phyloP scores from a whole-genome alignment of 306 rosid genomes.

The Vigna angularis region DNA sequence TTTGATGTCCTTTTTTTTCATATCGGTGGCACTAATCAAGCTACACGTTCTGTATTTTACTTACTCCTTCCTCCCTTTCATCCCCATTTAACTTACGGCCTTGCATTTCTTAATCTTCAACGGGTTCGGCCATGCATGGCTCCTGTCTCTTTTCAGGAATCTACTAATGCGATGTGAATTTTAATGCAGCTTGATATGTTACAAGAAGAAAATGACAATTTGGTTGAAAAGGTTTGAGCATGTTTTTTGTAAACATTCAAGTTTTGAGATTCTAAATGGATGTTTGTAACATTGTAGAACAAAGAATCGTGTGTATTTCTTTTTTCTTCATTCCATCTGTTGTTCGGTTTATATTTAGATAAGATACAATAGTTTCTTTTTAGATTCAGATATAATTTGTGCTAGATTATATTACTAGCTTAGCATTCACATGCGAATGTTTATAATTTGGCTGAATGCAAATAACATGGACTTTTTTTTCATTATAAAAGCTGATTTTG shows the following conservation, averaged over 20 bases:
- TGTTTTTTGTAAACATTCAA: conserved; percentile 20
- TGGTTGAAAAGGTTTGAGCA: conserved; percentile 76
- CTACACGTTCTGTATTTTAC: background rate
- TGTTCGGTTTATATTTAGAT: conserved; percentile 18
- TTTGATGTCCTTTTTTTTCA: conserved; percentile 12
- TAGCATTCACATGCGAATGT: conserved; percentile 5
- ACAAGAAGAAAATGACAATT: conserved; percentile 89
- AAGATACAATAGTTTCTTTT: conserved; percentile 25
- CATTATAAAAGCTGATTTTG: background rate
- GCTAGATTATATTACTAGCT: conserved; percentile 27
- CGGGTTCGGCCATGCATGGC: conserved; percentile 8
- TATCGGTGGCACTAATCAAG: conserved; percentile 23
- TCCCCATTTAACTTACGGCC: background rate
- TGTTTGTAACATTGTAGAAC: conserved; percentile 4
- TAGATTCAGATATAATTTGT: conserved; percentile 19
- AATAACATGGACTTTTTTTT: conserved; percentile 1
- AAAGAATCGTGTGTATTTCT: conserved; percentile 9
- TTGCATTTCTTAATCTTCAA: conserved; percentile 32
- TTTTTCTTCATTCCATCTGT: conserved; percentile 28
- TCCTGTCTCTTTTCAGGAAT: conserved; percentile 24
- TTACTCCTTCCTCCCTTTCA: conserved; percentile 6
- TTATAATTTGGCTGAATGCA: conserved; percentile 25
- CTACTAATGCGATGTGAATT: conserved; percentile 50
- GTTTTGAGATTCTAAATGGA: conserved; percentile 38
- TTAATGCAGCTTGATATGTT: conserved; percentile 96